Evolutionary conservation across 2,329 filamentous ascomycete species (phyloP).

Genomic region (Periconia sp.): DNA sequence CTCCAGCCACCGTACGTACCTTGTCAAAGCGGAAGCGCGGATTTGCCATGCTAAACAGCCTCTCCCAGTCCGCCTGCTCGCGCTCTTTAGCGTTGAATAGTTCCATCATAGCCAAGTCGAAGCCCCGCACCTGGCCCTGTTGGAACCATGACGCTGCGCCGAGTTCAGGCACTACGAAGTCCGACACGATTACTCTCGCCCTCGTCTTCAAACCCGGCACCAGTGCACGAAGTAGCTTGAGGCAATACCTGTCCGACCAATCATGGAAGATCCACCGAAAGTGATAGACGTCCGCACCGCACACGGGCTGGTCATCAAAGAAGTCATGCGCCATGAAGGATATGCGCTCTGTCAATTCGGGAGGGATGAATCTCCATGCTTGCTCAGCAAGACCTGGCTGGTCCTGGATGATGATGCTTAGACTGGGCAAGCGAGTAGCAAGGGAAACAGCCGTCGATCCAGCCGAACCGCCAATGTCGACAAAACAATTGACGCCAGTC

Average conservation of each 20-base stretch:
- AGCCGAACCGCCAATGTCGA: constrained; percentile 7
- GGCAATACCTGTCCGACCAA: constrained; percentile 44
- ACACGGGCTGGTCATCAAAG: constrained; percentile 31
- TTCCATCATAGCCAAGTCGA: constrained; percentile 1
- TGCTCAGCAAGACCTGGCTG: not conserved
- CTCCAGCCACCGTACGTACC: not conserved
- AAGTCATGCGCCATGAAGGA: constrained; percentile 29
- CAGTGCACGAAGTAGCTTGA: constrained; percentile 38
- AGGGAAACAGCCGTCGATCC: not conserved
- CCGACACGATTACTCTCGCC: constrained; percentile 18
- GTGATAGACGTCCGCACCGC: constrained; percentile 34
- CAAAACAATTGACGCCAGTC: not conserved
- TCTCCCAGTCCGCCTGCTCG: constrained; percentile 3
- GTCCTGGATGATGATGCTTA: constrained; percentile 6
- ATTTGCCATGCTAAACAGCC: constrained; percentile 3
- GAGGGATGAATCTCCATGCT: not conserved
- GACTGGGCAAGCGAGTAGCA: not conserved
- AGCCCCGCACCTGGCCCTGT: not conserved
- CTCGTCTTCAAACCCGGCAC: constrained; percentile 33
- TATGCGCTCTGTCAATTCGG: constrained; percentile 2
- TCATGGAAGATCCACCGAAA: constrained; percentile 41
- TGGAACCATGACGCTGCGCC: not conserved
- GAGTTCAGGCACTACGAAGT: constrained; percentile 5
- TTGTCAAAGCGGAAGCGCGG: constrained; percentile 2
- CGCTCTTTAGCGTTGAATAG: constrained; percentile 6